phyloP scores from a whole-genome alignment of 768 basidiomycete genomes.

The Tulasnella sp. region DNA sequence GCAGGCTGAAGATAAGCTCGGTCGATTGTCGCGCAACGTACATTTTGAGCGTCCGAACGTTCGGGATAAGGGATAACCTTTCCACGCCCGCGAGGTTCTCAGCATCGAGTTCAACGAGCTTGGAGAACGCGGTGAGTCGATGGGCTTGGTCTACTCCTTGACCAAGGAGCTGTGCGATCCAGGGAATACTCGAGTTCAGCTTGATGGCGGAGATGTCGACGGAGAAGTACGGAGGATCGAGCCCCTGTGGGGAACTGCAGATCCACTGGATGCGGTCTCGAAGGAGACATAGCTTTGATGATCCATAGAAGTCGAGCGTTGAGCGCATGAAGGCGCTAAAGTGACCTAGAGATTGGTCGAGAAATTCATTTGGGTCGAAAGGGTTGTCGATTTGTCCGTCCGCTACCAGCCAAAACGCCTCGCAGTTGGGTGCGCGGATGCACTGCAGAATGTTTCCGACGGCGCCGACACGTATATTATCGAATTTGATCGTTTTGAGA shows the following conservation, averaged over 20 bases:
- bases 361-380: not conserved
- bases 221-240: too few relatives aligned
- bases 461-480: not conserved
- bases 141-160: too few relatives aligned
- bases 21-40: not conserved
- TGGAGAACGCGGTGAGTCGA: too few relatives aligned
- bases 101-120: too few relatives aligned
- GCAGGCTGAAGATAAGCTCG: not conserved
- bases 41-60: not conserved
- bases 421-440: not conserved
- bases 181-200: too few relatives aligned
- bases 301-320: not conserved
- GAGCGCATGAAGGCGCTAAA: not conserved
- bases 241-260: too few relatives aligned
- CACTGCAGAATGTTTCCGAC: not conserved
- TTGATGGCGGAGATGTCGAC: too few relatives aligned
- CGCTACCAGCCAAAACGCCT: not conserved
- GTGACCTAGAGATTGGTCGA: not conserved
- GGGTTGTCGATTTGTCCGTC: not conserved
- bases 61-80: not conserved
- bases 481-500: not conserved
- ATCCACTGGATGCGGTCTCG: too few relatives aligned
- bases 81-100: not conserved
- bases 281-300: not conserved
- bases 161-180: too few relatives aligned